These are phyloP conservation scores for Boletus subparvulus DNA, from an alignment of 768 basidiomycete genomes.

Conservation along the genomic window DNA sequence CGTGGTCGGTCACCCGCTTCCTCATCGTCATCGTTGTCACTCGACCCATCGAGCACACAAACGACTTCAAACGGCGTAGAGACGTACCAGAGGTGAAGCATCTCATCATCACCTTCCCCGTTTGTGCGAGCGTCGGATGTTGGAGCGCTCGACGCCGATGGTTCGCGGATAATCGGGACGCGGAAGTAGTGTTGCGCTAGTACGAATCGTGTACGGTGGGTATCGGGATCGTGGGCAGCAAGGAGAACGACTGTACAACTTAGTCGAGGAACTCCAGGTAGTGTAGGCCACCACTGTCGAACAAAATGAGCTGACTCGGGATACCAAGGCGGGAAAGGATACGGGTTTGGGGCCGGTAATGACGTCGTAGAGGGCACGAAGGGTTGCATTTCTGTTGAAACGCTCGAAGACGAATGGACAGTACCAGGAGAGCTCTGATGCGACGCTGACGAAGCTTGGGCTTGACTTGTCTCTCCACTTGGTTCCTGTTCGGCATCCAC, in stretches of 20 bases:
- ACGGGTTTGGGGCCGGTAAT: conserved; percentile 49
- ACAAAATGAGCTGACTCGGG: conserved; percentile 77
- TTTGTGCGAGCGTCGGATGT: not conserved
- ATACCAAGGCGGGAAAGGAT: conserved; percentile 66
- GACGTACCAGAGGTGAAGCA: conserved; percentile 72
- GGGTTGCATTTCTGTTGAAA: not conserved
- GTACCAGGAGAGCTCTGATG: conserved; percentile 9
- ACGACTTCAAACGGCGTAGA: conserved; percentile 71
- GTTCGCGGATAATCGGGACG: conserved; percentile 50
- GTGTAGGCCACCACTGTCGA: conserved; percentile 77
- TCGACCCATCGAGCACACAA: conserved; percentile 51
- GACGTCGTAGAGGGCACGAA: not conserved
- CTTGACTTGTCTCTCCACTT: conserved; percentile 8
- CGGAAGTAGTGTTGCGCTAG: conserved; percentile 76
- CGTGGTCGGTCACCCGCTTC: conserved; percentile 50
- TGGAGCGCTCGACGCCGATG: conserved; percentile 9
- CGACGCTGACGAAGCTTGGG: conserved; percentile 7
- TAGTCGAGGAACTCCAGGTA: conserved; percentile 60
- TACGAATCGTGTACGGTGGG: conserved; percentile 60
- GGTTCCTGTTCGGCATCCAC: conserved; percentile 9
- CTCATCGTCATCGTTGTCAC: conserved; percentile 34
- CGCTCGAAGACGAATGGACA: conserved; percentile 7
- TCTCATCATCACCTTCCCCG: conserved; percentile 44
- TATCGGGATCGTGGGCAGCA: conserved; percentile 58
- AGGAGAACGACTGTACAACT: conserved; percentile 74